These are phyloP conservation scores for Thyridium curvatum DNA, from an alignment of 2,329 filamentous ascomycete genomes.

Conservation along the genomic window DNA sequence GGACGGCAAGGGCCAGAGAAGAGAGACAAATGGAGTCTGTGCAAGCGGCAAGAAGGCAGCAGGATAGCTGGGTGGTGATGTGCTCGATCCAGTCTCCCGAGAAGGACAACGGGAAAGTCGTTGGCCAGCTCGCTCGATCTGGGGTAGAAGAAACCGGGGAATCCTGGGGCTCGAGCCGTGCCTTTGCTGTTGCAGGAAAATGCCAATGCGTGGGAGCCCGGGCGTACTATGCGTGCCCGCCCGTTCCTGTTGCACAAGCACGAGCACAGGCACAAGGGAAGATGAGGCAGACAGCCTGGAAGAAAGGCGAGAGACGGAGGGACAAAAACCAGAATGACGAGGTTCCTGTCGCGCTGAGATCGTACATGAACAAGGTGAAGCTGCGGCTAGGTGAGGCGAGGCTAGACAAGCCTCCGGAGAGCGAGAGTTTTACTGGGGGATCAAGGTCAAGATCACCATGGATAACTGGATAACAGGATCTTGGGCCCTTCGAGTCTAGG, in stretches of 20 bases:
- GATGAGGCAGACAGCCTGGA: slow-evolving; percentile 9
- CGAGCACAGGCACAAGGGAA: slow-evolving; percentile 10
- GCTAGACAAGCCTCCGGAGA: neutral
- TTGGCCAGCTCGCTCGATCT: neutral
- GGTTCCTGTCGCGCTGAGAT: no score
- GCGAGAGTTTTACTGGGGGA: no score
- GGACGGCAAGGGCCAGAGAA: no score
- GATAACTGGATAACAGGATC: no score
- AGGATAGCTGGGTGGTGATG: no score
- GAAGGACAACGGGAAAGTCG: neutral
- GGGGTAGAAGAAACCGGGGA: neutral
- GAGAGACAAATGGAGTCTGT: no score
- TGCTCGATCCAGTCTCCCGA: neutral
- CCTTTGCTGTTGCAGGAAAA: neutral
- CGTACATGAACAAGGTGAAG: slow-evolving; percentile 9
- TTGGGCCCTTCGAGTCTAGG: no score
- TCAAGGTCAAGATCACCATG: no score
- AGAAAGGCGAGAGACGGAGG: slow-evolving; percentile 11
- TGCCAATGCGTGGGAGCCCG: neutral
- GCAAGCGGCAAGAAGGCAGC: no score
- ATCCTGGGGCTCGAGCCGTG: neutral
- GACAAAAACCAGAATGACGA: no score
- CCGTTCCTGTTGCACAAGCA: slow-evolving; percentile 1
- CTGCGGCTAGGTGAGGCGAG: slow-evolving; percentile 11
- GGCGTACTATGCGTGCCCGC: no score